Base-by-base conservation (phyloP, 2,329 filamentous ascomycete species). In the Aspergillus flavus region DNA sequence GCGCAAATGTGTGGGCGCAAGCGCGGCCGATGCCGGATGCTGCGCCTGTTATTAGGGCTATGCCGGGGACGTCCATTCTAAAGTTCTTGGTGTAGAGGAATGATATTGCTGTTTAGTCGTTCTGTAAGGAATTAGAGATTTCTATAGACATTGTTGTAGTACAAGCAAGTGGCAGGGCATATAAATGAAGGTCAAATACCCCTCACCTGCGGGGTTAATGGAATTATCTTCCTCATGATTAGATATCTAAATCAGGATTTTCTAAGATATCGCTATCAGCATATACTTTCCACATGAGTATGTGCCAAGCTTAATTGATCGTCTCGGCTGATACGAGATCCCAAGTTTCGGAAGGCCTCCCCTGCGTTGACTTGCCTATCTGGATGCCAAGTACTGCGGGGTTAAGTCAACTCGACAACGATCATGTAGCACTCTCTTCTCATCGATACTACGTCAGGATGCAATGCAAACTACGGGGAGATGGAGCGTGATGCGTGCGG, bases 11-110 rank as follows among this genome's bases (percentile, higher is more conserved):
- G 39, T 61, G 46, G 6, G 62, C 58, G 6, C 46, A 55, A 45
- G 62, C 62, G 30, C 59, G 62, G 19, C 62, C 62, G 26, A 64
- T 64, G 12, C 62, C 62, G 14, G 58, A 61, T 14, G 58, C 62
- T 4, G 62, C 62, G 21, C 62, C 62, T 50, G 62, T 64, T 7
- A 64, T 59, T 28, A 64, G 55, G 28, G 62, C 62, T 48, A 48
- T 48, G 4, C 45, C 55, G 39, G 39, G 39, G 16, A 41, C 39
- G 7, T 41, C 39, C 39, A 41, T n/a, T n/a, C n/a, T n/a, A n/a
- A n/a, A n/a, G n/a, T n/a, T n/a, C n/a, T n/a, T n/a, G n/a, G n/a
- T n/a, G n/a, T n/a, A n/a, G n/a, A n/a, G n/a, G n/a, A n/a, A n/a
- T n/a, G n/a, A n/a, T n/a, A n/a, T n/a, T n/a, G n/a, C n/a, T n/a